A percentile compares a stretch with the other conserved stretches of the same genome.
These are phyloP conservation scores for Hyaloscypha bicolor DNA, from an alignment of 495 filamentous ascomycete species.

Conservation along the genomic window DNA sequence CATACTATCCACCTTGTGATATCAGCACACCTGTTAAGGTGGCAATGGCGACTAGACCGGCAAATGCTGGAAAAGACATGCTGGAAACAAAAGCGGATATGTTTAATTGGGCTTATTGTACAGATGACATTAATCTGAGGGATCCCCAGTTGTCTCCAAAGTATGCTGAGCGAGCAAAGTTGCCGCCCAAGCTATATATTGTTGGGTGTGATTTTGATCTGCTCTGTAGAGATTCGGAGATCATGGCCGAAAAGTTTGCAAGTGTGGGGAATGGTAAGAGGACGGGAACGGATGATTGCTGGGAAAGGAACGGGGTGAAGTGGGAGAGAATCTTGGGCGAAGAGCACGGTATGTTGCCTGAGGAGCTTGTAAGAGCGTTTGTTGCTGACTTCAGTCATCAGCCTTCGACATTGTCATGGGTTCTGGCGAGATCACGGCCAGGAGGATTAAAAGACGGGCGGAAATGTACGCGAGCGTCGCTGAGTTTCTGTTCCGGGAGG, in stretches of 20 bases:
- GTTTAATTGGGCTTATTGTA: constrained; percentile 42
- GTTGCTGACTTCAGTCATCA: not conserved
- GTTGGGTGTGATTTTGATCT: constrained; percentile 28
- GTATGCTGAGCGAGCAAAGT: constrained; percentile 36
- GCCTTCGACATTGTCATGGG: not conserved
- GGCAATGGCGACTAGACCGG: constrained; percentile 35
- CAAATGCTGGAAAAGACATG: constrained; percentile 30
- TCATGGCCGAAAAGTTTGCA: constrained; percentile 40
- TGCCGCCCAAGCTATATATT: constrained; percentile 33
- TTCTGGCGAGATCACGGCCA: constrained; percentile 4
- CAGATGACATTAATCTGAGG: constrained; percentile 36
- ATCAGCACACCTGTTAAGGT: constrained; percentile 32
- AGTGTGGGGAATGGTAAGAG: constrained; percentile 26
- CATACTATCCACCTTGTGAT: constrained; percentile 42
- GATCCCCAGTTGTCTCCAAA: constrained; percentile 40
- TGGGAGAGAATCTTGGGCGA: constrained; percentile 26
- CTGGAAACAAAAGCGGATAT: constrained; percentile 28
- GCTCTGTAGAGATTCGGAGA: constrained; percentile 36
- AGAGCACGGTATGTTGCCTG: constrained; percentile 20
- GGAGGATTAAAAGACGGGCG: constrained; percentile 1
- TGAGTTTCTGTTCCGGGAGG: constrained; percentile 30
- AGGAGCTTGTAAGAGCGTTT: not conserved
- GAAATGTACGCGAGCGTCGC: constrained; percentile 26
- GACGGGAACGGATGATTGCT: constrained; percentile 10
- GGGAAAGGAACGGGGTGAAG: constrained; percentile 23